These are phyloP conservation scores for Termitomyces heimii DNA, from an alignment of 768 basidiomycete species.

Conservation along the genomic window DNA sequence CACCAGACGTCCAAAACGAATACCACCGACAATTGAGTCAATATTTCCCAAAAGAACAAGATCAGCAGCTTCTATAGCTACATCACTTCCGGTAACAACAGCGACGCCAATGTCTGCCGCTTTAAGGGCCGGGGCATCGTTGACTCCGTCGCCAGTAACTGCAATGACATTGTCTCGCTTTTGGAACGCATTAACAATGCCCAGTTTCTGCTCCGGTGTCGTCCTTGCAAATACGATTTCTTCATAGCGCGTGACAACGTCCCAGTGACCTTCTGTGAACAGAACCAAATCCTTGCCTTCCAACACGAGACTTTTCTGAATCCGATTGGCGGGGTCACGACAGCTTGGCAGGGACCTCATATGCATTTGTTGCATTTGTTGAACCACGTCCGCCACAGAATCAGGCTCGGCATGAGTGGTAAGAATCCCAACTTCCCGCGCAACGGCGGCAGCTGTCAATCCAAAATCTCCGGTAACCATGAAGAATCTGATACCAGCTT, in stretches of 20 bases:
- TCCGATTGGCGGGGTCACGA: too few relatives aligned
- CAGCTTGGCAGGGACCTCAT: too few relatives aligned
- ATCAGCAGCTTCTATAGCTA: constrained; percentile 49
- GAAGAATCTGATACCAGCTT: constrained; percentile 47
- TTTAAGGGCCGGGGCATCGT: constrained; percentile 46
- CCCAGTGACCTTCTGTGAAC: constrained; percentile 32
- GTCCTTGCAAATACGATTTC: constrained; percentile 50
- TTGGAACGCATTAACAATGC: constrained; percentile 50
- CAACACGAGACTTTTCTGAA: constrained; percentile 10
- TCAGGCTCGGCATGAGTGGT: constrained; percentile 27
- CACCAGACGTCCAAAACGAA: constrained; percentile 52
- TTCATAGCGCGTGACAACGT: constrained; percentile 30
- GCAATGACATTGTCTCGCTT: constrained; percentile 43
- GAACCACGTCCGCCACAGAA: too few relatives aligned
- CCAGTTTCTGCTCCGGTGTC: constrained; percentile 51
- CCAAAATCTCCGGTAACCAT: constrained; percentile 57
- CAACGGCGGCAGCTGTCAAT: constrained; percentile 47
- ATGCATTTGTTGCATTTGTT: too few relatives aligned
- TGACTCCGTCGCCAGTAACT: constrained; percentile 53
- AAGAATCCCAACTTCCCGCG: constrained; percentile 36
- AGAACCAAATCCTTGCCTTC: constrained; percentile 38
- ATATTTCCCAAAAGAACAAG: constrained; percentile 39
- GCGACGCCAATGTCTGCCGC: constrained; percentile 52
- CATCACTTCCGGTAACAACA: constrained; percentile 37
- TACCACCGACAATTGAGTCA: constrained; percentile 50